Conservation (phyloP, 2,329 filamentous ascomycete species). For the Colletotrichum sp. region DNA sequence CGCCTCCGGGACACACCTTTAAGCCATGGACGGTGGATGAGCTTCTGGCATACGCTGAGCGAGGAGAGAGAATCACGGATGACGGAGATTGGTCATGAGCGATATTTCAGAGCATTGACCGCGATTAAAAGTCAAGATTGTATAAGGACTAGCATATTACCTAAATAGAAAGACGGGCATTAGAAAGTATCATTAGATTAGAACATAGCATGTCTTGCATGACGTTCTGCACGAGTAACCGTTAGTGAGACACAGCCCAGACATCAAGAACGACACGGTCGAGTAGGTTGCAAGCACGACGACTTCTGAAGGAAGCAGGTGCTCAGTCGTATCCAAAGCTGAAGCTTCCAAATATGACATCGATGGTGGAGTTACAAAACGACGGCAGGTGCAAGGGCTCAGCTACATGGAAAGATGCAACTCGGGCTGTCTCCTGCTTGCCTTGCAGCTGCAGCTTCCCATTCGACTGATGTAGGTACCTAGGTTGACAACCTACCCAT, state of each 20-base stretch:
- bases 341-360: background rate
- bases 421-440: background rate
- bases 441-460: background rate
- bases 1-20: conserved; percentile 28
- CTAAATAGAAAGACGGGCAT: background rate
- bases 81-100: background rate
- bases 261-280: background rate
- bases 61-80: background rate
- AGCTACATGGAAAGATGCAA: background rate
- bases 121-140: background rate
- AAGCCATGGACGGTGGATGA: conserved; percentile 28
- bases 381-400: background rate
- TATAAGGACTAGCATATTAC: background rate
- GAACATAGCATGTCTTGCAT: background rate
- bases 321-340: background rate
- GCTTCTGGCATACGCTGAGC: background rate
- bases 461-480: background rate
- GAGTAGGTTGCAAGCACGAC: background rate
- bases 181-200: background rate
- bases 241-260: background rate
- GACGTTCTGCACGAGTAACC: background rate
- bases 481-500: background rate
- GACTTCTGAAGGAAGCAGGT: background rate
- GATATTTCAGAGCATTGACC: background rate
- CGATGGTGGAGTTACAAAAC: background rate